A percentile compares a stretch with the other conserved stretches of the same genome.
Conservation (phyloP, 2,329 filamentous ascomycete species). For the Penicillium psychrosexuale region DNA sequence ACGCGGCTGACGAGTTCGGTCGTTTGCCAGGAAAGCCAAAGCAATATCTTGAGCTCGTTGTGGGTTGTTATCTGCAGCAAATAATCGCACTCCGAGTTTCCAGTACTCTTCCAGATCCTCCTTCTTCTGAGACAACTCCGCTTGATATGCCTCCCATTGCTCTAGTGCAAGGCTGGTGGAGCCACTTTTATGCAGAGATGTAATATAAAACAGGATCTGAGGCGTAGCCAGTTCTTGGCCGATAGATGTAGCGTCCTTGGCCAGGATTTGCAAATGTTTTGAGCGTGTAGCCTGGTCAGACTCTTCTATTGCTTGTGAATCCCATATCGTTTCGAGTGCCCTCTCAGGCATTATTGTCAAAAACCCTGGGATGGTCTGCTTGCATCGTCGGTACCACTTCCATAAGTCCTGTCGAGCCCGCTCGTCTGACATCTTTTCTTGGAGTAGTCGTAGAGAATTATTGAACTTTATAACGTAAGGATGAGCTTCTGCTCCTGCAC, state of each 20-base stretch:
- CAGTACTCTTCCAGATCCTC: slow-evolving; percentile 42
- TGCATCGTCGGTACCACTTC: slow-evolving; percentile 52
- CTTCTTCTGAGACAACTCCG: slow-evolving; percentile 49
- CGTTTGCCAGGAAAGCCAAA: slow-evolving; percentile 39
- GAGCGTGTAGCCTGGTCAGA: slow-evolving; percentile 51
- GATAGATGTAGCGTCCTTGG: slow-evolving; percentile 63
- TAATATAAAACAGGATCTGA: slow-evolving; percentile 65
- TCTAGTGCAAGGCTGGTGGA: slow-evolving; percentile 59
- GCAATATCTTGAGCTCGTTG: slow-evolving; percentile 51
- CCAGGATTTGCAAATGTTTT: slow-evolving; percentile 59
- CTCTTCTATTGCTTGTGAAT: slow-evolving; percentile 49
- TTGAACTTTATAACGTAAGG: slow-evolving; percentile 44
- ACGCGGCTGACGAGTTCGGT: slow-evolving; percentile 44
- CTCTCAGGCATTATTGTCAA: slow-evolving; percentile 58
- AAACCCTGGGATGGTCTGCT: slow-evolving; percentile 44
- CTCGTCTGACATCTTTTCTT: slow-evolving; percentile 28
- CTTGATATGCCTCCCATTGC: slow-evolving; percentile 60
- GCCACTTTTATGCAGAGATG: slow-evolving; percentile 64
- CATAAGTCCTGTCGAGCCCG: slow-evolving; percentile 42
- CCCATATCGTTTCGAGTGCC: slow-evolving; percentile 66
- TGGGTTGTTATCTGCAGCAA: slow-evolving; percentile 47
- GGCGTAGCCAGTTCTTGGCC: slow-evolving; percentile 54
- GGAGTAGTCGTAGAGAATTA: slow-evolving; percentile 33
- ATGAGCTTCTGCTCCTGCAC: slow-evolving; percentile 35
- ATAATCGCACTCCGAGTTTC: slow-evolving; percentile 51